A percentile compares a stretch with the other conserved stretches of the same genome.
phyloP scores from a whole-genome alignment of 805 yeast genomes.

The Diddensiella caesifluorescens region DNA sequence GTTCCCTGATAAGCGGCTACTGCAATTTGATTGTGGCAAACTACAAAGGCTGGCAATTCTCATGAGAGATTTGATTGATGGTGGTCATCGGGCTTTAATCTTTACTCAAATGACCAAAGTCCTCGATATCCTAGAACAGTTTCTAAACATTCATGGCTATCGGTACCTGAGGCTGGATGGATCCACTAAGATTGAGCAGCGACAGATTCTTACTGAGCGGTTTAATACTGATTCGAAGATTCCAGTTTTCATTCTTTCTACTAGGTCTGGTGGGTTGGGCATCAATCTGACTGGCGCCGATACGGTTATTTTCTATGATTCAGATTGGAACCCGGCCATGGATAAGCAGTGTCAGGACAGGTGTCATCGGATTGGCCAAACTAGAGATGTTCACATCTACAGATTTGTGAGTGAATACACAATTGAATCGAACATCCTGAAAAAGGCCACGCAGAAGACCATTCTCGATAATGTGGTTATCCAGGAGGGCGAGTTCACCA shows the following conservation, averaged over 20 bases:
- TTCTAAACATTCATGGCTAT: conserved; percentile 89
- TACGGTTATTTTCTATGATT: conserved; percentile 95
- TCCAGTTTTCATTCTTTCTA: conserved; percentile 86
- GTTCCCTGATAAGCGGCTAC: conserved; percentile 87
- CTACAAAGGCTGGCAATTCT: conserved; percentile 76
- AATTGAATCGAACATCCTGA: conserved; percentile 89
- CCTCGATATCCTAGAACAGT: conserved; percentile 86
- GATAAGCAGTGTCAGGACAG: conserved; percentile 99
- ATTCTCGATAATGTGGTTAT: conserved; percentile 91
- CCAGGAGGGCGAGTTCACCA: conserved; percentile 97
- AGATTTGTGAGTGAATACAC: conserved; percentile 94
- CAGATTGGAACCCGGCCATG: conserved; percentile 99
- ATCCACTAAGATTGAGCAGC: conserved; percentile 93
- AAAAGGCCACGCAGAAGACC: conserved; percentile 91
- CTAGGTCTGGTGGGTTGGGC: conserved; percentile 98
- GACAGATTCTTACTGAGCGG: conserved; percentile 88
- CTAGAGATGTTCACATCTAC: conserved; percentile 95
- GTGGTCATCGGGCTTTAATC: conserved; percentile 90
- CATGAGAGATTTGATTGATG: conserved; percentile 68
- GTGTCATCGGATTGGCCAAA: conserved; percentile 98
- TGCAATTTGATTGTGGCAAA: conserved; percentile 97
- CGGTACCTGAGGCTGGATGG: conserved; percentile 95
- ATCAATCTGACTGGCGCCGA: conserved; percentile 98
- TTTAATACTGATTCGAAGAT: conserved; percentile 82
- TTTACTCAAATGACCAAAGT: conserved; percentile 99